These are phyloP conservation scores for Huntiella omanensis DNA, from an alignment of 2,329 filamentous ascomycete species.

Conservation along the genomic window DNA sequence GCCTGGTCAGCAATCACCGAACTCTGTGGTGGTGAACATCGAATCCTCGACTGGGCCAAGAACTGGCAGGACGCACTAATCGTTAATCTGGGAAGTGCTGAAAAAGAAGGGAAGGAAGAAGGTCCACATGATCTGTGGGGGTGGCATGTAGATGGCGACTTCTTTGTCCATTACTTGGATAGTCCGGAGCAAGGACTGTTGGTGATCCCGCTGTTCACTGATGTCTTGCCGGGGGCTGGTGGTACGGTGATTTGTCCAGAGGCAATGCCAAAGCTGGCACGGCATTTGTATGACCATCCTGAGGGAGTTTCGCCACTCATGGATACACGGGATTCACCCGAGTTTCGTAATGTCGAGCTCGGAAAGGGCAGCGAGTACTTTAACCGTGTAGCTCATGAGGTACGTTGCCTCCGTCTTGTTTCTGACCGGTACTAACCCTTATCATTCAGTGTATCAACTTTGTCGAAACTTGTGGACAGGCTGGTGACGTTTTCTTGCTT, in stretches of 20 bases:
- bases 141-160: slow-evolving; percentile 57
- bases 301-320: slow-evolving; percentile 49
- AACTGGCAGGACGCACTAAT: slow-evolving; percentile 50
- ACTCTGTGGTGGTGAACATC: slow-evolving; percentile 43
- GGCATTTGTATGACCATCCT: slow-evolving; percentile 39
- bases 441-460: slow-evolving; percentile 24
- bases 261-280: slow-evolving; percentile 37
- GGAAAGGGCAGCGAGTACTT: slow-evolving; percentile 26
- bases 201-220: slow-evolving; percentile 48
- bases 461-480: slow-evolving; percentile 33
- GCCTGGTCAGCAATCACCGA: slow-evolving; percentile 50
- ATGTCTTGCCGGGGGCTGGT: slow-evolving; percentile 40
- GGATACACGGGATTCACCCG: slow-evolving; percentile 32
- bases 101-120: slow-evolving; percentile 29
- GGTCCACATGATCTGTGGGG: slow-evolving; percentile 32
- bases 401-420: not conserved
- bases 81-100: slow-evolving; percentile 44
- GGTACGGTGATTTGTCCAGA: slow-evolving; percentile 46
- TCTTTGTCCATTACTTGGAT: slow-evolving; percentile 55
- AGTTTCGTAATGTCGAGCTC: slow-evolving; percentile 22
- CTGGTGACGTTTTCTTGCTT: slow-evolving; percentile 38
- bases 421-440: not conserved
- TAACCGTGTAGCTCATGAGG: slow-evolving; percentile 18
- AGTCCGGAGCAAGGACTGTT: slow-evolving; percentile 49
- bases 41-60: slow-evolving; percentile 27